These are phyloP conservation scores for Vaccinium darrowii DNA, from an alignment of 148 eudicot genomes.

Conservation along the genomic window DNA sequence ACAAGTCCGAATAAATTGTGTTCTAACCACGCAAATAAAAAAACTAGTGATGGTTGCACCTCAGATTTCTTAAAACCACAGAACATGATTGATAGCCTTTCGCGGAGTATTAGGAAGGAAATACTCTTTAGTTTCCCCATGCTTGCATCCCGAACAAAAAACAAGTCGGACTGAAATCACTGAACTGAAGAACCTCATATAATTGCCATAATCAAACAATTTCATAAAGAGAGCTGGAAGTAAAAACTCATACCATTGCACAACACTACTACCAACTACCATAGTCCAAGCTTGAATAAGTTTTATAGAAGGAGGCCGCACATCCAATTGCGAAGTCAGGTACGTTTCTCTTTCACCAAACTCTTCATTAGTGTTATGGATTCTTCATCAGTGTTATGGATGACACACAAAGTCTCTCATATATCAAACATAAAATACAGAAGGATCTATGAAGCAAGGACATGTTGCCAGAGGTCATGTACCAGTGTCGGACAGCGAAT, in stretches of 20 bases:
- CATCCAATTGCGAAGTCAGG: not conserved
- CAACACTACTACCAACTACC: not conserved
- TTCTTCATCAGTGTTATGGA: not conserved
- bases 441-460: not conserved
- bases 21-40: not conserved
- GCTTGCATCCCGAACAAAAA: not conserved
- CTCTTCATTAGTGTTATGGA: not conserved
- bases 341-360: not conserved
- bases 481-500: not conserved
- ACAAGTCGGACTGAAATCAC: not conserved
- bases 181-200: not conserved
- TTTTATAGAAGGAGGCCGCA: not conserved
- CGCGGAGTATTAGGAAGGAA: not conserved
- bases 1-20: not conserved
- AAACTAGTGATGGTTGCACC: not conserved
- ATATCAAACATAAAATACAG: not conserved
- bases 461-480: not conserved
- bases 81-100: not conserved
- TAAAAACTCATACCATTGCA: not conserved
- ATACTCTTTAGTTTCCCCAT: not conserved
- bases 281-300: not conserved
- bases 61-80: not conserved
- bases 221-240: not conserved
- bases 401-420: not conserved
- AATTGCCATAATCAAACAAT: not conserved